Evolutionary conservation across 208 protist species (phyloP), one percentile per base, ranked within the genome.

Genomic region (Wallacemonas sp.): DNA sequence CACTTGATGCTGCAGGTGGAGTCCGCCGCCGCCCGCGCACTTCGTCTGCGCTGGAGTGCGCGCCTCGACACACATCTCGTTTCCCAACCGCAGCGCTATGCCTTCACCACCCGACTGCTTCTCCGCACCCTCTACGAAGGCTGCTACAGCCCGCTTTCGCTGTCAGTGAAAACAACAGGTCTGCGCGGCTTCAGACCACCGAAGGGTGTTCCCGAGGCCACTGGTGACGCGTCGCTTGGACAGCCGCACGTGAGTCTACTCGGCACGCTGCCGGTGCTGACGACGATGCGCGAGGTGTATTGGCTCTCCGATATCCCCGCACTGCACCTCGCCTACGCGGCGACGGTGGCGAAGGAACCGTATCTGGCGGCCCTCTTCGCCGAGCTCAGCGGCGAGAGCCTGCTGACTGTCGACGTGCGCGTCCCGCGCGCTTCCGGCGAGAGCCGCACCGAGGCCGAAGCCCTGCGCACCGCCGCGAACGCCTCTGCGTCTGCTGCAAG

Each of bases 251-350:
- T 6, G 30, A 34, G 13, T 0, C 45, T 57, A n/a, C 42, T 87
- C 24, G 82, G 82, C 12, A 61, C 74, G 15, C 62, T 85, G 29
- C 76, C 86, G 0, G 44, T 46, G 8, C 26, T 88, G 21, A 42
- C 42, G 2, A 77, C 85, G 42, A 82, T 90, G 78, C 50, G 61
- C 0, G 76, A 84, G 36, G 77, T 63, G 22, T 83, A 81, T 54
- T 93, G 80, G 80, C 71, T 90, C 3, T 71, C 63, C 12, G 87
- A 90, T 55, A 77, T 90, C 13, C 45, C 79, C n/a, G 78, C 83
- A 6, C 24, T 53, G 24, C 44, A 68, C 24, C 79, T 90, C 19
- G 83, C 87, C 0, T 12, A 57, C 1, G 83, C 87, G 0, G 80
- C 87, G 1, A 66, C 71, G 3, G 55, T 36, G 10, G 72, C 78